Evolutionary conservation across 441 rosid species (phyloP).

Genomic region (Croton setiger): DNA sequence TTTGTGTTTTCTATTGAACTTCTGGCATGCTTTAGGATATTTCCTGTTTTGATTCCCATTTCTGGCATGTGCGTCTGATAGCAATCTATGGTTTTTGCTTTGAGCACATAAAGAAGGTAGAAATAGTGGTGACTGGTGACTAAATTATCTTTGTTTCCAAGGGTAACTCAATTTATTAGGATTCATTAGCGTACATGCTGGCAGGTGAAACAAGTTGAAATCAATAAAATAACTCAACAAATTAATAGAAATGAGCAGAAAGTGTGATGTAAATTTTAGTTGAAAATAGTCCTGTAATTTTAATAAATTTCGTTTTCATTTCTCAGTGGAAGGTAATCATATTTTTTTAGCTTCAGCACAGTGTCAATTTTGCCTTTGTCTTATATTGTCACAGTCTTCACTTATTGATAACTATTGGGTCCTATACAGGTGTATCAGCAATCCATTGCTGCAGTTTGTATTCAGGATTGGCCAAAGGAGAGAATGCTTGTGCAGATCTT

Average conservation of each 20-base stretch:
- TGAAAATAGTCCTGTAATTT: neutral
- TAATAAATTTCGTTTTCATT: neutral
- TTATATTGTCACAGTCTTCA: neutral
- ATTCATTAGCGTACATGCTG: neutral
- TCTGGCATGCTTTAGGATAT: too few species aligned
- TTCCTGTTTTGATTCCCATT: too few species aligned
- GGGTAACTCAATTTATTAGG: conserved; percentile 1
- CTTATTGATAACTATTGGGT: neutral
- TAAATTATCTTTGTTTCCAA: neutral
- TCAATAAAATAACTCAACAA: neutral
- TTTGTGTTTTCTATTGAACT: conserved; percentile 2
- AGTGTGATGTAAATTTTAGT: neutral
- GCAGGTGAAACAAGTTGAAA: neutral
- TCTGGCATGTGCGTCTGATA: too few species aligned
- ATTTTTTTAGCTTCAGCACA: neutral
- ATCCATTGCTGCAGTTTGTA: conserved; percentile 81
- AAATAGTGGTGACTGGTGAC: neutral
- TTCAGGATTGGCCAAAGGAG: conserved; percentile 89
- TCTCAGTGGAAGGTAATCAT: neutral
- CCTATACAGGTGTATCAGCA: conserved; percentile 72
- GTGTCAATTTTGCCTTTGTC: neutral
- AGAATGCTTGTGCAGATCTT: conserved; percentile 86
- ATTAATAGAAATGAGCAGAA: neutral
- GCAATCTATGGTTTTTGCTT: neutral
- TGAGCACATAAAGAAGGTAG: conserved; percentile 1